A percentile compares a stretch with the other conserved stretches of the same genome.
Conservation (phyloP, 179 eudicot species). For the Silene coronaria region DNA sequence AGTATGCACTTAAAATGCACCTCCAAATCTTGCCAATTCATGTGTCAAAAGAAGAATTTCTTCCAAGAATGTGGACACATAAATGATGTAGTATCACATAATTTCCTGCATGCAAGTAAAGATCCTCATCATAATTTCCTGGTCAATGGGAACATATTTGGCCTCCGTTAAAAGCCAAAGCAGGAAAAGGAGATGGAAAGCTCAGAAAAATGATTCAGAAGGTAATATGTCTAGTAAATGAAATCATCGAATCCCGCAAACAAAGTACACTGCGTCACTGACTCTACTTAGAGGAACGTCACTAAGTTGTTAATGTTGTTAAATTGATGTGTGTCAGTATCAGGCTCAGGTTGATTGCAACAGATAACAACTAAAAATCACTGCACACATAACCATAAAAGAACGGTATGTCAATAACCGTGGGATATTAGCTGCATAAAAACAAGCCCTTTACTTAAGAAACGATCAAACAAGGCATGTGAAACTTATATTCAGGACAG, state of each 20-base stretch:
- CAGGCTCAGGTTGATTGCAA: conserved; percentile 1
- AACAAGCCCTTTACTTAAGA: background rate
- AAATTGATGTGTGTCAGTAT: background rate
- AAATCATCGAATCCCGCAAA: background rate
- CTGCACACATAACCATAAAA: background rate
- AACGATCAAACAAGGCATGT: background rate
- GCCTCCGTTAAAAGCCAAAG: background rate
- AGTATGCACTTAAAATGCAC: too few relatives aligned
- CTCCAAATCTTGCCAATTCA: too few relatives aligned
- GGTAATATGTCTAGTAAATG: background rate
- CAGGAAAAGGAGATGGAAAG: background rate
- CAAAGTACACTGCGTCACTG: background rate
- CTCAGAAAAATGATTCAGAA: background rate
- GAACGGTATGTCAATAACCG: background rate
- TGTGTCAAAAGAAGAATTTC: background rate
- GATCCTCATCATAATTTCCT: background rate
- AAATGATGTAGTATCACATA: background rate
- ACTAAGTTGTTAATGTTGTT: background rate
- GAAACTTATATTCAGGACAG: background rate
- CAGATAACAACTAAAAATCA: conserved; percentile 3
- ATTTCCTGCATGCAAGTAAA: background rate
- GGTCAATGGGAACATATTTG: background rate
- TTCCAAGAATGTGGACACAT: background rate
- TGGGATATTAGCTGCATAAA: background rate
- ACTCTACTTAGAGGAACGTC: background rate